Base-by-base conservation (phyloP, 2,329 filamentous ascomycete species). In the Venturiaceae sp. region DNA sequence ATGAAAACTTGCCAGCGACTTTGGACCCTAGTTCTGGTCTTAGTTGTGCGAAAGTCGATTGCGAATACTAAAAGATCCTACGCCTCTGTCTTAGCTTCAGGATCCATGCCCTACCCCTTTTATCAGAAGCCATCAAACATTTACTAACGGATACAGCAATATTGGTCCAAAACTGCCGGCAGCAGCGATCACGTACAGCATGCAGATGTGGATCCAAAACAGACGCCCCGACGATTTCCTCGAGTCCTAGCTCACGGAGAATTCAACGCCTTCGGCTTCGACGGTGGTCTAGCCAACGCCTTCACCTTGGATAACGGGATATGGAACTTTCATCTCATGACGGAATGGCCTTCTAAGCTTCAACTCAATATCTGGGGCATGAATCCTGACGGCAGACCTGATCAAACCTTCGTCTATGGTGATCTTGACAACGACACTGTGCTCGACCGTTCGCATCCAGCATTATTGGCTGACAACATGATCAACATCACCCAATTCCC, bases 321-420 rank as follows among this genome's bases (percentile, higher is more conserved):
- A 2, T 87, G 84, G 84, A 71, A 75, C 21, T 81, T 80, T 63
- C 75, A 82, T 61, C 82, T 85, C 60, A 80, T 85, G 76, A 74
- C 77, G 3, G 84, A 87, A 65, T 87, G 44, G 44, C 44, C 44
- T 13, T 50, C 44, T 2, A 50, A 50, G 30, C 30, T 83, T 59
- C 83, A 86, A 64, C 71, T 86, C 60, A 87, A 86, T 63, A 75
- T 84, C 6, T 87, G 84, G 84, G 84, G 84, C 56, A 82, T 86
- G 66, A 83, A 86, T 64, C 77, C 79, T 0, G 78, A 85, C 67
- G 82, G 83, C 19, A 71, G 80, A 63, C 83, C 84, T 0, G 84
- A 87, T 67, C 75, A 82, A 61, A 79, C 78, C 6, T 77, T 75
- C 58, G 77, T 84, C 3, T 80, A 78, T 61, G 84, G 84, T 21